Evolutionary conservation across 495 filamentous ascomycete genomes (phyloP).

Genomic region (Neurospora sp.): DNA sequence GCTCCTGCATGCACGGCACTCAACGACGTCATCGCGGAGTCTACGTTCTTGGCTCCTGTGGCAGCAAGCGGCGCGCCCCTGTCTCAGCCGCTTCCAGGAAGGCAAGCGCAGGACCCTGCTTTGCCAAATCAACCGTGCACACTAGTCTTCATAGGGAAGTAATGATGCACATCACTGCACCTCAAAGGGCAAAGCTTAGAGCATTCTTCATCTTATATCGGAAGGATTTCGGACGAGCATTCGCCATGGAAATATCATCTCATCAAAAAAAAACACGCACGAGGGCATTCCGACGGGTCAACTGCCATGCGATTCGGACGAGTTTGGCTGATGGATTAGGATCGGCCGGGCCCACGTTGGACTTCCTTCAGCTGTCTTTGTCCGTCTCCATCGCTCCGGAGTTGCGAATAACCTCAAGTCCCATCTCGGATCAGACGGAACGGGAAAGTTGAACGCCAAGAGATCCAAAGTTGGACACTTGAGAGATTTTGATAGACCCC

Average conservation of each 20-base stretch:
- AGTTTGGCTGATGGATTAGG: not conserved
- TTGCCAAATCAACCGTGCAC: not conserved
- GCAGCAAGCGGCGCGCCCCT: not conserved
- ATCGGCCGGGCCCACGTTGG: not conserved
- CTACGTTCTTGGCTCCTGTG: not conserved
- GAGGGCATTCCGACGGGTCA: not conserved
- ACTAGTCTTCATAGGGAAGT: not conserved
- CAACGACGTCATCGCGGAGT: constrained; percentile 4
- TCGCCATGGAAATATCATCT: not conserved
- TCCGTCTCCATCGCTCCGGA: not conserved
- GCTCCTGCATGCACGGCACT: not conserved
- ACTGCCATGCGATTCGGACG: not conserved
- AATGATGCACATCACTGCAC: not conserved
- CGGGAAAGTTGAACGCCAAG: not conserved
- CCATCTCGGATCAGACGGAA: not conserved
- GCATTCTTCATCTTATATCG: not conserved
- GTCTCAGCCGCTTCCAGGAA: not conserved
- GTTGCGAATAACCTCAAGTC: not conserved
- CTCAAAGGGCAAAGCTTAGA: not conserved
- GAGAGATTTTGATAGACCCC: not conserved
- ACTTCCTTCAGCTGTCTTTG: not conserved
- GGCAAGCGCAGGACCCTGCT: not conserved
- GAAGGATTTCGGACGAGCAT: not conserved
- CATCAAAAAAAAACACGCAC: not conserved
- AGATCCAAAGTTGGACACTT: not conserved